Conservation (phyloP, 805 yeast species). For the Metschnikowia cerradonensis region DNA sequence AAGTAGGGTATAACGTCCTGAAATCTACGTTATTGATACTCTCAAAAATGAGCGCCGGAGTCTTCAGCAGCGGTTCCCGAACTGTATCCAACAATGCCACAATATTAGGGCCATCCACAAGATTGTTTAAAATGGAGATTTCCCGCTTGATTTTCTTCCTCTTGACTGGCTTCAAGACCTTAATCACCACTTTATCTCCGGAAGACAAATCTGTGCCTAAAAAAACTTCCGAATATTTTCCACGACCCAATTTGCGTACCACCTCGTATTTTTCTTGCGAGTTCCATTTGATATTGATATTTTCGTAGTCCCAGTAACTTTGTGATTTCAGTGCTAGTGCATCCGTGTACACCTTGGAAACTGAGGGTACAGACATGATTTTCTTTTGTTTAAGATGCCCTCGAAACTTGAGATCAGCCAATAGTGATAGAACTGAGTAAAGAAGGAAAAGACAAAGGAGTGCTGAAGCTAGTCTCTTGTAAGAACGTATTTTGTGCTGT, state of each 20-base stretch:
- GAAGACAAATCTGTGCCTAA: slow-evolving; percentile 68
- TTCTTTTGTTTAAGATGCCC: background rate
- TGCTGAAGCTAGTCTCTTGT: background rate
- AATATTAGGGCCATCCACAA: slow-evolving; percentile 80
- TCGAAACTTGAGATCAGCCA: background rate
- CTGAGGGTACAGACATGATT: slow-evolving; percentile 38
- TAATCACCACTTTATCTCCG: slow-evolving; percentile 71
- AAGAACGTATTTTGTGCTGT: background rate
- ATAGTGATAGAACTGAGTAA: background rate
- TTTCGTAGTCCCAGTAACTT: slow-evolving; percentile 77
- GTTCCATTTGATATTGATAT: slow-evolving; percentile 77
- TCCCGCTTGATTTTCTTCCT: slow-evolving; percentile 90
- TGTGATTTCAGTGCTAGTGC: slow-evolving; percentile 73
- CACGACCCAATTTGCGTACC: slow-evolving; percentile 80
- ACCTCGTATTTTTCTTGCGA: slow-evolving; percentile 82
- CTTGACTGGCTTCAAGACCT: slow-evolving; percentile 90
- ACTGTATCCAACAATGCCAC: slow-evolving; percentile 77
- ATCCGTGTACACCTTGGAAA: slow-evolving; percentile 77
- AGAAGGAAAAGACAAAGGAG: background rate
- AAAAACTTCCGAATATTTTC: slow-evolving; percentile 91
- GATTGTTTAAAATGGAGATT: slow-evolving; percentile 78
- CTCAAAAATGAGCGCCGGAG: slow-evolving; percentile 87
- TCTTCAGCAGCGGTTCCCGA: slow-evolving; percentile 77
- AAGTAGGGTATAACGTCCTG: slow-evolving; percentile 78
- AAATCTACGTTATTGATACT: slow-evolving; percentile 82